Conservation (phyloP, 495 filamentous ascomycete genomes). For the Penicillium parvum region DNA sequence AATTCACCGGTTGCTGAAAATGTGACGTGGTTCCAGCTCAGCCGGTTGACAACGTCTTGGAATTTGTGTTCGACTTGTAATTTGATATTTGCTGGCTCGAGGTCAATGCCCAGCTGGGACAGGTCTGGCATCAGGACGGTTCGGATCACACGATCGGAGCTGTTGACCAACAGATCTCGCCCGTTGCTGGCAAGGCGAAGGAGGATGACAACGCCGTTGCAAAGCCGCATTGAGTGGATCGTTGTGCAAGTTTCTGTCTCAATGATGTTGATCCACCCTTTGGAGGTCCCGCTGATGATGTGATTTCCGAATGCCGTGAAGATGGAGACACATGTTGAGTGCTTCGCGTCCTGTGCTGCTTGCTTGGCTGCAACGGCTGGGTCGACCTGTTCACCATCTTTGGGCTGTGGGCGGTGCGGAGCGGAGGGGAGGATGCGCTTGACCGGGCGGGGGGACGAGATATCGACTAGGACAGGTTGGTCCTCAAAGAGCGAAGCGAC, state of each 20-base stretch:
- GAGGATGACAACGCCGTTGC: slow-evolving; percentile 82
- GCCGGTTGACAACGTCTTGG: slow-evolving; percentile 90
- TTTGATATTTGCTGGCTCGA: slow-evolving; percentile 55
- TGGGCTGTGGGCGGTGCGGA: slow-evolving; percentile 58
- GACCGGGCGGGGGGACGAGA: slow-evolving; percentile 58
- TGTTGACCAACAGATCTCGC: slow-evolving; percentile 80
- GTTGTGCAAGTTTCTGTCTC: slow-evolving; percentile 70
- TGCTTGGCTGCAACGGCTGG: slow-evolving; percentile 70
- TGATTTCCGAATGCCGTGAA: slow-evolving; percentile 82
- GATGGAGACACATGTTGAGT: slow-evolving; percentile 83
- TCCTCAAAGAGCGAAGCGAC: slow-evolving; percentile 91
- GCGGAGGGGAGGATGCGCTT: slow-evolving; percentile 77
- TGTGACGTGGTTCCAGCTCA: slow-evolving; percentile 92
- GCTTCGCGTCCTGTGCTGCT: slow-evolving; percentile 85
- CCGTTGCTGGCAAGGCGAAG: slow-evolving; percentile 79
- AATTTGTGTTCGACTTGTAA: slow-evolving; percentile 96
- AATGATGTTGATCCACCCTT: slow-evolving; percentile 94
- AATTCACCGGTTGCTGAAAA: slow-evolving; percentile 87
- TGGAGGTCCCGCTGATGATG: slow-evolving; percentile 85
- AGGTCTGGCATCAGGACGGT: slow-evolving; percentile 75
- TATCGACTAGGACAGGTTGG: slow-evolving; percentile 79
- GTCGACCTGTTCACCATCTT: slow-evolving; percentile 58
- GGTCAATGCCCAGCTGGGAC: slow-evolving; percentile 41
- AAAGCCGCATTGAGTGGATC: slow-evolving; percentile 81
- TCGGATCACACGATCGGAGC: slow-evolving; percentile 85